Evolutionary conservation across 2,329 filamentous ascomycete genomes (phyloP), one percentile per base, ranked within the genome.

Genomic region (Cladosporium oxysporum): DNA sequence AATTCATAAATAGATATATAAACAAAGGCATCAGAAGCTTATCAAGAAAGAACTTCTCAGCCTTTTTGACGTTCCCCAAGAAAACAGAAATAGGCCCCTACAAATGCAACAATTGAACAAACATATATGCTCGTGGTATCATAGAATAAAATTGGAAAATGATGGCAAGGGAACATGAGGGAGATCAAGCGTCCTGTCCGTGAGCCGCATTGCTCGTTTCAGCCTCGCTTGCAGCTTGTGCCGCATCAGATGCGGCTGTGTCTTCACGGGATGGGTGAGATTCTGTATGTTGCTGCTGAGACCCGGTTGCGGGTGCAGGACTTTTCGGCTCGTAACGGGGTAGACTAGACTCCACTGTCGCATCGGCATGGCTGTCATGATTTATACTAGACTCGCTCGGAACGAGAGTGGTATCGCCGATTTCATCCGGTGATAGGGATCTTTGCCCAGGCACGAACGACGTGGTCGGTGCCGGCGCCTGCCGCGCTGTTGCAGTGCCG

Each of bases 331-430:
- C 69, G 65, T 72, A 72, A n/a, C 61, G 62, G 21, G 70, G 70
- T 47, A 72, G 53, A 35, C 41, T 62, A 6, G 58, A 37, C 2
- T 29, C 55, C 6, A 63, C 69, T 16, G 31, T 41, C 10, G 70
- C 69, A 47, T 71, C 68, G 2, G 67, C 66, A 58, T 70, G 70
- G 44, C 69, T 71, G 49, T 69, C 68, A 37, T 66, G 60, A n/a
- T 41, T 55, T 1, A 57, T 16, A 23, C 37, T 35, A 3, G 49
- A 6, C 37, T 61, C 58, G 28, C 23, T 37, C 16, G 64, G 50
- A 8, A 59, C 58, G 14, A 61, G 14, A 33, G 57, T 57, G 10
- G 44, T 58, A n/a, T 55, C 58, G n/a, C 21, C 64, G 5, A 26
- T 50, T 21, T 55, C 64, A 23, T 53, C 33, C 5, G 50, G 52